Conservation (phyloP, 441 rosid species). For the Kokia cookei region DNA sequence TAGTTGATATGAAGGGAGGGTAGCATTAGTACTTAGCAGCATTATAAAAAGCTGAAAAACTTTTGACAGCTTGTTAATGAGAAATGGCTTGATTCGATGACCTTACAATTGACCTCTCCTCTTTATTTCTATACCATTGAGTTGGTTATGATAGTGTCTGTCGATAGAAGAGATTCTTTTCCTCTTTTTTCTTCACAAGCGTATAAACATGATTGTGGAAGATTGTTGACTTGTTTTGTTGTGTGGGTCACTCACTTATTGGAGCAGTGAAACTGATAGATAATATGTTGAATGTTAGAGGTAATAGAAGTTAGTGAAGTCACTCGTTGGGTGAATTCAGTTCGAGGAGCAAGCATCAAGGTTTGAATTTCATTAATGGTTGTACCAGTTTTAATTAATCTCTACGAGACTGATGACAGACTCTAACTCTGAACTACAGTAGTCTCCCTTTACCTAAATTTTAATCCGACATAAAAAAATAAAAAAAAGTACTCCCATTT, state of each 20-base stretch:
- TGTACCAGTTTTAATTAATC: no score
- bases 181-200: not conserved
- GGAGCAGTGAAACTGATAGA: not conserved
- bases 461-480: no score
- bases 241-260: constrained; percentile 1
- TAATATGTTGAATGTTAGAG: not conserved
- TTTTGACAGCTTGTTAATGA: not conserved
- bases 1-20: not conserved
- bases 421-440: no score
- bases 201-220: not conserved
- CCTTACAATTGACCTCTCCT: constrained; percentile 9
- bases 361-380: no score
- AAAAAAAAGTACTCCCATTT: no score
- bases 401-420: no score
- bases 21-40: not conserved
- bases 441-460: no score
- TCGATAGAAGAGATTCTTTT: not conserved
- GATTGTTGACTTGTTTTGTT: not conserved
- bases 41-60: not conserved
- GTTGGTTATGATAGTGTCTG: constrained; percentile 3
- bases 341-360: no score
- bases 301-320: not conserved
- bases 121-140: constrained; percentile 11
- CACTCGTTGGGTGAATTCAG: no score
- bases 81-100: not conserved